Evolutionary conservation across 2,329 filamentous ascomycete species (phyloP).

Genomic region (Diaporthe sp.): DNA sequence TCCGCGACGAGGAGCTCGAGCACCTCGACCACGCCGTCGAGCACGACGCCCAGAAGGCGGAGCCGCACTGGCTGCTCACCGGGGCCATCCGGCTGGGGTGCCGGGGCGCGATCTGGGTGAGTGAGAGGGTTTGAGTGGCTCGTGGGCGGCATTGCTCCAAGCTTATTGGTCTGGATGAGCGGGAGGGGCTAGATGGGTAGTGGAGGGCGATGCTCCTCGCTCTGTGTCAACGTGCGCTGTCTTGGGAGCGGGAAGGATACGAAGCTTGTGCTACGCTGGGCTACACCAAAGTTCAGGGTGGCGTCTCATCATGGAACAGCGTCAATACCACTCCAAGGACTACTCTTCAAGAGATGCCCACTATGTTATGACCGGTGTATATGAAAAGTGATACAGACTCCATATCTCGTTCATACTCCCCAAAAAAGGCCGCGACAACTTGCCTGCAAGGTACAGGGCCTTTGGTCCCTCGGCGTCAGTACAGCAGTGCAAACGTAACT

Average conservation of each 20-base stretch:
- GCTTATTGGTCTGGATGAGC: conserved; percentile 81
- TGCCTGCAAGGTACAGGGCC: background rate
- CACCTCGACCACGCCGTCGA: conserved; percentile 96
- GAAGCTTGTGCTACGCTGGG: background rate
- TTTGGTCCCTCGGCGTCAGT: background rate
- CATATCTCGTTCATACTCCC: background rate
- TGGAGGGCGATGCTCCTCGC: background rate
- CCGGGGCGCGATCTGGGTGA: conserved; percentile 92
- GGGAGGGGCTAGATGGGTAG: conserved; percentile 65
- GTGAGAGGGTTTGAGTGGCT: conserved; percentile 67
- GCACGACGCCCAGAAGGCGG: conserved; percentile 90
- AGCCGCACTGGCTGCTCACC: conserved; percentile 90
- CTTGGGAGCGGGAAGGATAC: background rate
- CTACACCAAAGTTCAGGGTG: background rate
- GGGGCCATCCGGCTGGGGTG: conserved; percentile 92
- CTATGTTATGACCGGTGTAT: background rate
- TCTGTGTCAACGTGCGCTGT: background rate
- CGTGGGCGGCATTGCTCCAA: background rate
- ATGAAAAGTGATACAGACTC: background rate
- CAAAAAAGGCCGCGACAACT: background rate
- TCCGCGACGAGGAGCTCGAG: conserved; percentile 96
- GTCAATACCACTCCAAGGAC: background rate
- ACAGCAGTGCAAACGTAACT: background rate
- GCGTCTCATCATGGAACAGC: background rate
- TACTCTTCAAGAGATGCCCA: background rate